Percentiles rank a stretch among this genome's conserved stretches.
Evolutionary conservation across 345 rosid species (phyloP).

Genomic region (Acer negundo): DNA sequence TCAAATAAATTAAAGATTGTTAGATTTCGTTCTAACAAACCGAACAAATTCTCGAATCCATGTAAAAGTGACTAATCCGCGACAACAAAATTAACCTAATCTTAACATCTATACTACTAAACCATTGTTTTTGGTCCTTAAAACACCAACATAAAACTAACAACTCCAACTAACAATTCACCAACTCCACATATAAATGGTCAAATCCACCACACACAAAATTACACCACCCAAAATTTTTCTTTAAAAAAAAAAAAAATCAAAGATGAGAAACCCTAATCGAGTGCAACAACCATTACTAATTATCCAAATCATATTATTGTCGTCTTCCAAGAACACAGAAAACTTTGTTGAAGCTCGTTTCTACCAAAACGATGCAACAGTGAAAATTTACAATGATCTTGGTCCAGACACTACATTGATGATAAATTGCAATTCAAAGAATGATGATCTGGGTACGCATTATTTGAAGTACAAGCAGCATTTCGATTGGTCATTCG

Average conservation of each 20-base stretch:
- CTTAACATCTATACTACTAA: background rate
- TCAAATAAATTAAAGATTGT: too few species aligned
- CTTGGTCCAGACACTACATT: background rate
- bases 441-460: background rate
- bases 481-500: background rate
- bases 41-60: background rate
- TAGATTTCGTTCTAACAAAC: background rate
- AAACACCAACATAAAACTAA: too few species aligned
- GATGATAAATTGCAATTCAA: background rate
- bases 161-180: background rate
- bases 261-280: background rate
- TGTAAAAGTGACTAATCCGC: background rate
- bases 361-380: background rate
- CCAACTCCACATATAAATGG: background rate
- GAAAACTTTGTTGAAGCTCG: background rate
- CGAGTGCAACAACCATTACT: too few species aligned
- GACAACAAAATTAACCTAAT: background rate
- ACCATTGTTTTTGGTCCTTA: background rate
- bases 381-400: background rate
- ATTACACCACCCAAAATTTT: background rate
- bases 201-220: background rate
- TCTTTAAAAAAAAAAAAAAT: too few species aligned
- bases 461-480: background rate
- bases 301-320: background rate
- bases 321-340: background rate